A percentile compares a stretch with the other conserved stretches of the same genome.
phyloP scores from a whole-genome alignment of 306 rosid species.

The Pyrus pyrifolia region DNA sequence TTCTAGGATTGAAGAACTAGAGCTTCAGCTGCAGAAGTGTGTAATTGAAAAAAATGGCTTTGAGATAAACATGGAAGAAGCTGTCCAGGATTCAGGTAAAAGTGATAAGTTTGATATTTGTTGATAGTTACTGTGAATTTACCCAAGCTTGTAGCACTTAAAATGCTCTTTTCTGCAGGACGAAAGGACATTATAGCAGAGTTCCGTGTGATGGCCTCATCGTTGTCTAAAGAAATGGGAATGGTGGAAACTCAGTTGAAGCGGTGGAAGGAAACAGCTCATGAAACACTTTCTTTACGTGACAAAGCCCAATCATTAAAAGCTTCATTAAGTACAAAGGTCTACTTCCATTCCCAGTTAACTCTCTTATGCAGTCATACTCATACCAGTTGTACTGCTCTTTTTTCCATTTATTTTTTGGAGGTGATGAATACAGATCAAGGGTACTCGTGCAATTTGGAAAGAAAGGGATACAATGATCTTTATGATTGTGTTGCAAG shows the following conservation, averaged over 20 bases:
- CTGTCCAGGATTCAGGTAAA: slow-evolving; percentile 73
- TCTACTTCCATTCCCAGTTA: slow-evolving; percentile 16
- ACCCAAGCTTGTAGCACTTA: slow-evolving; percentile 29
- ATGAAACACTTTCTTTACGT: slow-evolving; percentile 64
- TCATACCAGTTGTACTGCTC: neutral
- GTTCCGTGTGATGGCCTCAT: slow-evolving; percentile 86
- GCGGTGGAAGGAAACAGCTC: slow-evolving; percentile 86
- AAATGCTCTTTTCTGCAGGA: slow-evolving; percentile 46
- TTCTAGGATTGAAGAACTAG: slow-evolving; percentile 63
- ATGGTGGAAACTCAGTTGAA: slow-evolving; percentile 92
- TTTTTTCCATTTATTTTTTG: neutral
- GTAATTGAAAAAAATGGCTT: slow-evolving; percentile 61
- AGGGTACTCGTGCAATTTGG: neutral
- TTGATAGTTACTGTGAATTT: slow-evolving; percentile 1
- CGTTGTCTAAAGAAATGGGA: slow-evolving; percentile 89
- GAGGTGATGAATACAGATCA: no score
- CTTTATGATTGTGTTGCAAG: neutral
- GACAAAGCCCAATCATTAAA: slow-evolving; percentile 61
- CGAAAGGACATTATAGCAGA: slow-evolving; percentile 87
- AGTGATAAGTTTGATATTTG: slow-evolving; percentile 15
- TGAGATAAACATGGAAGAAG: slow-evolving; percentile 83
- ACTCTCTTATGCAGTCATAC: neutral
- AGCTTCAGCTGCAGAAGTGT: slow-evolving; percentile 69
- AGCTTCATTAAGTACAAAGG: slow-evolving; percentile 56
- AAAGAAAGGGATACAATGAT: neutral